A percentile compares a stretch with the other conserved stretches of the same genome.
Conservation (phyloP, 1,284 basidiomycete genomes). For the Papiliotrema flavescens region DNA sequence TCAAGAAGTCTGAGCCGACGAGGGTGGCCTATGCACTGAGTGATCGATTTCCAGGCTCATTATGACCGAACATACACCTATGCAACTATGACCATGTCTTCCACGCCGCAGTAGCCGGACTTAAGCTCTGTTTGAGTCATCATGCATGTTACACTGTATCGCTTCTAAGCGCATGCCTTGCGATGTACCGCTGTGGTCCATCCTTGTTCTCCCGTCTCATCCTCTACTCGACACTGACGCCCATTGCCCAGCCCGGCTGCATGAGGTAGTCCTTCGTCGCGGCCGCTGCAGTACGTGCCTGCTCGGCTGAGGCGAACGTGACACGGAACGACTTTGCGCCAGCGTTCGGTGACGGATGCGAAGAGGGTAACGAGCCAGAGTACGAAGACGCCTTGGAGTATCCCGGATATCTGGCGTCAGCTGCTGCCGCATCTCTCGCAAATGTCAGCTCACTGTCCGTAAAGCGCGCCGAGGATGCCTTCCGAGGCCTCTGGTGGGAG, state of each 20-base stretch:
- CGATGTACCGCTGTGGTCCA: constrained; percentile 2
- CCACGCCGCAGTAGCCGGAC: too few species aligned
- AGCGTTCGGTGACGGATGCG: constrained; percentile 31
- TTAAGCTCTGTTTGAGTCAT: too few species aligned
- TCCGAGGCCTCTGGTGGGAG: constrained; percentile 39
- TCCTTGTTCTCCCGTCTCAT: background rate
- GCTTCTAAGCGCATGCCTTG: constrained; percentile 4
- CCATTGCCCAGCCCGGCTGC: constrained; percentile 46
- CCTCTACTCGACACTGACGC: constrained; percentile 23
- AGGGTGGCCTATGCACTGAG: background rate
- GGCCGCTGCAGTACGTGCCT: constrained; percentile 25
- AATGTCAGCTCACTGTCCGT: constrained; percentile 26
- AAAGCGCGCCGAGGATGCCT: constrained; percentile 34
- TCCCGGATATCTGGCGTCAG: constrained; percentile 31
- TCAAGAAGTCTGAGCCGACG: too few species aligned
- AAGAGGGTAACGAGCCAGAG: constrained; percentile 22
- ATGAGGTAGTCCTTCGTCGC: constrained; percentile 38
- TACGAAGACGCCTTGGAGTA: constrained; percentile 26
- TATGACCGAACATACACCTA: background rate
- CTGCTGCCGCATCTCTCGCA: background rate
- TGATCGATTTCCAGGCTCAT: background rate
- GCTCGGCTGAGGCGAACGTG: constrained; percentile 22
- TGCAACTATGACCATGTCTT: background rate
- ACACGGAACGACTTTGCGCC: constrained; percentile 35
- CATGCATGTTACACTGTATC: constrained; percentile 2